Evolutionary conservation across 192 early-diverging fungal species (phyloP).

Genomic region (Coemansia sp.): DNA sequence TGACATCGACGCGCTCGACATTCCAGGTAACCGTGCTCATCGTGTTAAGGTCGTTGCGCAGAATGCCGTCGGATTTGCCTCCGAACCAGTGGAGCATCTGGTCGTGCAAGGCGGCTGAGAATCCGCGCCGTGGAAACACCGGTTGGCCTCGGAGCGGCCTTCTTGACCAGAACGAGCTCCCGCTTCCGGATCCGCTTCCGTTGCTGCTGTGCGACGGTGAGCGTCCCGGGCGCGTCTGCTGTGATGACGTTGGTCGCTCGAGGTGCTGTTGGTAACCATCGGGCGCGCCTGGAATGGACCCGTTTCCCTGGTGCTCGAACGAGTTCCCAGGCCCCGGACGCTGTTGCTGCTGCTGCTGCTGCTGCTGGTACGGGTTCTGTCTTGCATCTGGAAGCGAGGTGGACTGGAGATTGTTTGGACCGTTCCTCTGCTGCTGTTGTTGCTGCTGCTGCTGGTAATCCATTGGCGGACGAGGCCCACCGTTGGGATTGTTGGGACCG

Average conservation of each 20-base stretch:
- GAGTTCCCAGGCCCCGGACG: not conserved
- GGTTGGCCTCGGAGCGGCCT: constrained; percentile 24
- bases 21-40: constrained; percentile 45
- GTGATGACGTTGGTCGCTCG: not conserved
- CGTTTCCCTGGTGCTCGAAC: not conserved
- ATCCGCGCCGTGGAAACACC: constrained; percentile 54
- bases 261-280: not conserved
- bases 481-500: not conserved
- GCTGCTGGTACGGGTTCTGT: constrained; percentile 7
- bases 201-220: constrained; percentile 7
- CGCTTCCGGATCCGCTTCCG: not conserved
- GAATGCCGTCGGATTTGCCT: constrained; percentile 42
- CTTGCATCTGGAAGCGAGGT: constrained; percentile 35
- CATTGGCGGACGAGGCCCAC: constrained; percentile 2
- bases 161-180: constrained; percentile 48
- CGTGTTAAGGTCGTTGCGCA: constrained; percentile 44
- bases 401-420: constrained; percentile 11
- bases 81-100: constrained; percentile 49
- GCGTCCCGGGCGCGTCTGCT: constrained; percentile 8
- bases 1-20: constrained; percentile 26
- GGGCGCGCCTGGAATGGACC: constrained; percentile 3
- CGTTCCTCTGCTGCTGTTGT: constrained; percentile 14
- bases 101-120: constrained; percentile 47
- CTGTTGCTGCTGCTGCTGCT: too few species aligned
- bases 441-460: constrained; percentile 9